These are phyloP conservation scores for Strigomonas culicis DNA, from an alignment of 208 protist species.

Conservation along the genomic window DNA sequence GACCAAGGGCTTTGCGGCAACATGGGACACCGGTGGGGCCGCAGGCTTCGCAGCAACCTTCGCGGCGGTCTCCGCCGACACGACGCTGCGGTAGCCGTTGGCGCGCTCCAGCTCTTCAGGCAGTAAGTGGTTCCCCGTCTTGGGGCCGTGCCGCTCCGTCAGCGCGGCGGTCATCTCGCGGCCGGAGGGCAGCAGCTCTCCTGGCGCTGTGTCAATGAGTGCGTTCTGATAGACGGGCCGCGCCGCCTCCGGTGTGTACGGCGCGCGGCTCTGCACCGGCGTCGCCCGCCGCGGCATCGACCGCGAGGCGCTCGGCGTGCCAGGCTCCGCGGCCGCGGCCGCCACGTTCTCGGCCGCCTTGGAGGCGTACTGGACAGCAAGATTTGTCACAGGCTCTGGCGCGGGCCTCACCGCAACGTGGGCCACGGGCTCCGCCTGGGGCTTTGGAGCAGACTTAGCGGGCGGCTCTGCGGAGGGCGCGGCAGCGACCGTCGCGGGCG, in stretches of 20 bases:
- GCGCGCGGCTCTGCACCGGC: neutral
- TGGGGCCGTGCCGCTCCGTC: conserved; percentile 19
- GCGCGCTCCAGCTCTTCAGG: conserved; percentile 8
- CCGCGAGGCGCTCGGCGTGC: too few relatives aligned
- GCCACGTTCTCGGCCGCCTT: conserved; percentile 12
- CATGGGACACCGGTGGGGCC: neutral
- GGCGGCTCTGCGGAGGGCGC: conserved; percentile 2
- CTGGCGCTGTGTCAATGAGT: neutral
- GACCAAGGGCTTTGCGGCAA: neutral
- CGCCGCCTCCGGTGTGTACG: neutral
- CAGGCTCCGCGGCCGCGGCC: neutral
- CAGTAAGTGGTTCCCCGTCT: conserved; percentile 8
- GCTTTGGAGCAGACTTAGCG: neutral
- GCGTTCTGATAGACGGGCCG: neutral
- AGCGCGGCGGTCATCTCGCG: conserved; percentile 13
- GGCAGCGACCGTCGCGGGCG: neutral
- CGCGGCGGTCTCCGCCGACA: neutral
- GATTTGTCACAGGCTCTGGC: conserved; percentile 16
- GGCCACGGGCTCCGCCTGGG: neutral
- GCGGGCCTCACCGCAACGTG: conserved; percentile 3
- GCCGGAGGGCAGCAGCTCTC: conserved; percentile 9
- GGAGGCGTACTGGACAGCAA: conserved; percentile 18
- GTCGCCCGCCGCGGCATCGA: neutral
- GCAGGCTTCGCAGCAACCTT: neutral
- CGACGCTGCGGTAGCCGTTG: neutral